Evolutionary conservation across 2,329 filamentous ascomycete genomes (phyloP), one percentile per base, ranked within the genome.

Genomic region (Aspergillus fructus): DNA sequence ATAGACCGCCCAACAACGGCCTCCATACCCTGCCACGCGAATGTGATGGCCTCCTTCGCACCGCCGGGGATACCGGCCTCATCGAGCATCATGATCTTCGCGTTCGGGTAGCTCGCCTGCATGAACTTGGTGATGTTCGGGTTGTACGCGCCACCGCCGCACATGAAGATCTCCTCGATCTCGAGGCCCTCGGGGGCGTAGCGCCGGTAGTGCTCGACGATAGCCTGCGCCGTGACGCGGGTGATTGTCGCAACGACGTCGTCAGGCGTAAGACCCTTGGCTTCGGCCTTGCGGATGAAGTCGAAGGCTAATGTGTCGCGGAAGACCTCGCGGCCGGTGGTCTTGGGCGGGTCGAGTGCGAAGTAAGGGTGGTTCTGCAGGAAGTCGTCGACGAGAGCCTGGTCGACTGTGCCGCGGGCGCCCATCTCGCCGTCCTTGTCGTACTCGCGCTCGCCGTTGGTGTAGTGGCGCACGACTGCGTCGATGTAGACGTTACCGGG

Each of bases 11-110:
- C 83, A 0, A 84, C 78, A 15, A 86, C 66, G 2, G 83, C 81
- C 66, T 86, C 83, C 78, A 87, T 82, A 3, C 79, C 83, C 68
- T 85, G 82, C 79, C 82, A 84, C 4, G 85, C 83, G 65, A 86
- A 85, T 1, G 79, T 83, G 51, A 84, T 76, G 5, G 83, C 82
- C 66, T 87, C 84, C 68, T 86, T 86, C 3, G 84, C 83, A 34
- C 79, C 80, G 1, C 72, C 80, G 0, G 82, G 81, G 49, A 87
- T 78, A 4, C 83, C 83, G 3, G 82, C 82, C 48, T 82, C 82
- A 61, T 86, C 82, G 6, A 86, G 73, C 76, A 83, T 82, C 41
- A 78, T 71, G 45, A 86, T 81, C 39, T 72, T 75, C 2, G 78
- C 78, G 39, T 75, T 71, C 13, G 78, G 83, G 62, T 78, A 82